Evolutionary conservation across 192 early-diverging fungal species (phyloP).

Genomic region (Obelidium mucronatum): DNA sequence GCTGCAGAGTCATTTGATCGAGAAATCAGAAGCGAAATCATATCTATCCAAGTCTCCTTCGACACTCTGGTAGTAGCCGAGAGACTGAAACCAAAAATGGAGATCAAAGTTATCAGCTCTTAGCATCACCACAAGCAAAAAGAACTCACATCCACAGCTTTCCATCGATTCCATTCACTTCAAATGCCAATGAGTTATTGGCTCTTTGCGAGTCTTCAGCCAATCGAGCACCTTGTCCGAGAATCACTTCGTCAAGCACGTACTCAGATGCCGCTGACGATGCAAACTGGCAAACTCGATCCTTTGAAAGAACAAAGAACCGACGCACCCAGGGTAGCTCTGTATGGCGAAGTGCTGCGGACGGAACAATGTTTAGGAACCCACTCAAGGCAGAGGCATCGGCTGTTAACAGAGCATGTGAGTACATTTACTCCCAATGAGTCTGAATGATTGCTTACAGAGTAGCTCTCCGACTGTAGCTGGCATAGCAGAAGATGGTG

Average conservation of each 20-base stretch:
- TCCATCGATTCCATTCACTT: background rate
- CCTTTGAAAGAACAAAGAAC: conserved; percentile 13
- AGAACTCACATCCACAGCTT: conserved; percentile 18
- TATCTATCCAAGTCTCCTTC: conserved; percentile 19
- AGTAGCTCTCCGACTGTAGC: conserved; percentile 18
- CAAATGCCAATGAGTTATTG: conserved; percentile 15
- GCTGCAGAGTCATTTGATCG: background rate
- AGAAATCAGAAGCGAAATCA: conserved; percentile 4
- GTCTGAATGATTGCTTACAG: conserved; percentile 9
- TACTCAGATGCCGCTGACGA: background rate
- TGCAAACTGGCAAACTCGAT: conserved; percentile 3
- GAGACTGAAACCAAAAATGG: conserved; percentile 5
- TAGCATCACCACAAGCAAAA: background rate
- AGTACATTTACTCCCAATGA: background rate
- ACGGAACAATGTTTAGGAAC: background rate
- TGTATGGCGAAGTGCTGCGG: background rate
- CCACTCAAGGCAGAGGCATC: conserved; percentile 10
- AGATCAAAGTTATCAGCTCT: background rate
- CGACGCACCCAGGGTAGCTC: background rate
- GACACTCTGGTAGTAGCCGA: background rate
- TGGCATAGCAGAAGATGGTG: too few species aligned
- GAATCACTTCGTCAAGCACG: background rate
- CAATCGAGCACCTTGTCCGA: background rate
- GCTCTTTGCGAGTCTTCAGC: background rate
- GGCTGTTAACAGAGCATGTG: too few species aligned